Conservation (phyloP, 176 grass and related monocot species). For the Avena eriantha region DNA sequence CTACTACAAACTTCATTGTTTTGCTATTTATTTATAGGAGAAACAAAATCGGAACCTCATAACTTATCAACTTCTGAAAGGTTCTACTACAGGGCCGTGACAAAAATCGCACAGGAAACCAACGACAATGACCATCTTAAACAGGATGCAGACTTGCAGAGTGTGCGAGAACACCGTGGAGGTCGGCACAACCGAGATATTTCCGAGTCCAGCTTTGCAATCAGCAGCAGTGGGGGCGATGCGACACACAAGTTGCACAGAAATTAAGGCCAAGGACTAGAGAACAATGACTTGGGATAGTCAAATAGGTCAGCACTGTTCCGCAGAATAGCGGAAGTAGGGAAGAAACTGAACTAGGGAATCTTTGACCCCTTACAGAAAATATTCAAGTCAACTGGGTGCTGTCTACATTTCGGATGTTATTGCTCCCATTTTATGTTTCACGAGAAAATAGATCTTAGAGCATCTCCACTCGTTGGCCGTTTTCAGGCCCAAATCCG, state of each 20-base stretch:
- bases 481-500: too few relatives aligned
- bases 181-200: neutral
- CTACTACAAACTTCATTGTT: neutral
- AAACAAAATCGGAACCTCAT: neutral
- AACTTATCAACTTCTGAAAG: too few relatives aligned
- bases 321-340: neutral
- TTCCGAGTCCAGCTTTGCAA: neutral
- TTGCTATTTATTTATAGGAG: neutral
- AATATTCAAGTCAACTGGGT: slow-evolving; percentile 30
- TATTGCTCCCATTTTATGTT: slow-evolving; percentile 33
- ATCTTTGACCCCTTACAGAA: slow-evolving; percentile 5
- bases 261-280: too few relatives aligned
- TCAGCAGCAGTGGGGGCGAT: neutral
- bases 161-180: neutral
- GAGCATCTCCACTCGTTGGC: too few relatives aligned
- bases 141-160: neutral
- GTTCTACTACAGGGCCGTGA: too few relatives aligned
- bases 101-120: neutral
- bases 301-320: neutral
- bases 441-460: neutral
- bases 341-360: neutral
- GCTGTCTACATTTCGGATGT: slow-evolving; percentile 9
- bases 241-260: neutral
- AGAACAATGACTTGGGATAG: neutral
- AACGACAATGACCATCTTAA: neutral